A percentile compares a stretch with the other conserved stretches of the same genome.
Evolutionary conservation across 108 stramenopile species (phyloP).

Genomic region (Skeletonema grethae): DNA sequence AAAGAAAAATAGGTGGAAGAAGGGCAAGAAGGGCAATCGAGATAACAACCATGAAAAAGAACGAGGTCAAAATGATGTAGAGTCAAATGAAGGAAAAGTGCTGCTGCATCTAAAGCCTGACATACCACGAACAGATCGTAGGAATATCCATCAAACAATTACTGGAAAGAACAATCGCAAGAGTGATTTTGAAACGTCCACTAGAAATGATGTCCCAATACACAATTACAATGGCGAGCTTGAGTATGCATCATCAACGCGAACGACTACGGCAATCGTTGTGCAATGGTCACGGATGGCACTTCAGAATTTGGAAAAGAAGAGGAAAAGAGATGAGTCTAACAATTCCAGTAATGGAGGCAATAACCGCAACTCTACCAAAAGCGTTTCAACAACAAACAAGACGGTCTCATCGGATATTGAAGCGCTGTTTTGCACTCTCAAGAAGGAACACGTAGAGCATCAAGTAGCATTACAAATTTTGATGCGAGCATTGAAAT

Average conservation of each 20-base stretch:
- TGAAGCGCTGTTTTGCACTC: constrained; percentile 55
- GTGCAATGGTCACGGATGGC: constrained; percentile 57
- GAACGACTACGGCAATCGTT: constrained; percentile 39
- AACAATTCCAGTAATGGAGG: background rate
- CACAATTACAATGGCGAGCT: constrained; percentile 1
- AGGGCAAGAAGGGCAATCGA: background rate
- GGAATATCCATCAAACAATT: constrained; percentile 56
- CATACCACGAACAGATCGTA: constrained; percentile 55
- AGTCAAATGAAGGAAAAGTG: constrained; percentile 18
- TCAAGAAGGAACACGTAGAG: constrained; percentile 74
- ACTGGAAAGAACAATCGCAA: constrained; percentile 27
- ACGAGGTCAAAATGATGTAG: background rate
- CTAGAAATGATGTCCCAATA: constrained; percentile 35
- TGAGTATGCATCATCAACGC: background rate
- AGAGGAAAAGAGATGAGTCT: constrained; percentile 34
- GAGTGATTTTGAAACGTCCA: constrained; percentile 64
- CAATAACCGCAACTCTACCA: background rate
- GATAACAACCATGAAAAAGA: background rate
- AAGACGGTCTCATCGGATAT: constrained; percentile 1
- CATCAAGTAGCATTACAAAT: constrained; percentile 65
- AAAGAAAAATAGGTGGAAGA: constrained; percentile 18
- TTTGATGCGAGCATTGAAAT: constrained; percentile 52
- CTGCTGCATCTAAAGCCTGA: constrained; percentile 55
- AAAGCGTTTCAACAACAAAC: background rate
- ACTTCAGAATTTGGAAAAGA: constrained; percentile 33